A percentile compares a stretch with the other conserved stretches of the same genome.
Conservation (phyloP, 495 filamentous ascomycete species). For the Penicillium paxilli region DNA sequence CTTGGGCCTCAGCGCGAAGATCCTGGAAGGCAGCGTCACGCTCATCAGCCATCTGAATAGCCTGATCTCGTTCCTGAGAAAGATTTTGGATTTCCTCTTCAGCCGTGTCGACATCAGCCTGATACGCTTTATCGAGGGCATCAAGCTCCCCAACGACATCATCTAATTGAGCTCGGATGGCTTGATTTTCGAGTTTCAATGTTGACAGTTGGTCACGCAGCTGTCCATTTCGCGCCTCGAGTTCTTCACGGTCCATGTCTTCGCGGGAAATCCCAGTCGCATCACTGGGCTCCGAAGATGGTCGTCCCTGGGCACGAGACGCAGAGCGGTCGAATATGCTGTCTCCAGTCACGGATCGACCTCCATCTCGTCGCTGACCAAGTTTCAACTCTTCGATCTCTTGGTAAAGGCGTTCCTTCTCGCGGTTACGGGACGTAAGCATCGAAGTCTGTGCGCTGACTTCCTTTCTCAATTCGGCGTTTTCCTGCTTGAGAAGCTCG, state of each 20-base stretch:
- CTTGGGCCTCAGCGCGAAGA: slow-evolving; percentile 75
- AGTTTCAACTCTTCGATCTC: slow-evolving; percentile 97
- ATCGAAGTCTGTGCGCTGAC: slow-evolving; percentile 96
- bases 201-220: slow-evolving; percentile 83
- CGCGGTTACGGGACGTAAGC: slow-evolving; percentile 92
- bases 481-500: slow-evolving; percentile 84
- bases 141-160: slow-evolving; percentile 66
- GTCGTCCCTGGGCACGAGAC: slow-evolving; percentile 75
- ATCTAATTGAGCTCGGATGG: slow-evolving; percentile 73
- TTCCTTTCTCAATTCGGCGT: slow-evolving; percentile 86
- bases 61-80: slow-evolving; percentile 85
- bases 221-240: slow-evolving; percentile 78
- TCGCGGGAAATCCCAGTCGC: slow-evolving; percentile 69
- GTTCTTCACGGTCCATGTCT: slow-evolving; percentile 80
- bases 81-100: slow-evolving; percentile 80
- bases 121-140: slow-evolving; percentile 61
- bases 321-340: slow-evolving; percentile 91
- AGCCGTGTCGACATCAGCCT: slow-evolving; percentile 73
- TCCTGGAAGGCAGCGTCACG: slow-evolving; percentile 79
- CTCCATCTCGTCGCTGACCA: slow-evolving; percentile 66
- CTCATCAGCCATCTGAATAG: slow-evolving; percentile 72
- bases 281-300: slow-evolving; percentile 71
- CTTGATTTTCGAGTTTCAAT: slow-evolving; percentile 80
- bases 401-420: slow-evolving; percentile 91
- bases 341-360: slow-evolving; percentile 72